phyloP scores from a whole-genome alignment of 2,329 filamentous ascomycete genomes.

The Fusarium ramigenum region DNA sequence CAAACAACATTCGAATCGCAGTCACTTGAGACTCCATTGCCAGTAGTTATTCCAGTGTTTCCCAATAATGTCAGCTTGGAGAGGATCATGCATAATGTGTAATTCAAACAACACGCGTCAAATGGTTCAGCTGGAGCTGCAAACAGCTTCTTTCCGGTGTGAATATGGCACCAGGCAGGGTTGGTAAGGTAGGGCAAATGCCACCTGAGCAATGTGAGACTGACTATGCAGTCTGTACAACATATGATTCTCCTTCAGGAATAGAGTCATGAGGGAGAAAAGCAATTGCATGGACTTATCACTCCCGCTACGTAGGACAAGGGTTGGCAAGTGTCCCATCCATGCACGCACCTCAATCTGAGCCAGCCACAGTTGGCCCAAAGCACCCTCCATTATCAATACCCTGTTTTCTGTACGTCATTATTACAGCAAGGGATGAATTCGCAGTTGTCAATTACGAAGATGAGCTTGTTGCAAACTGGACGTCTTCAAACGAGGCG shows the following conservation, averaged over 20 bases:
- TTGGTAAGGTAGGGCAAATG: background rate
- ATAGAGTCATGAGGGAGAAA: background rate
- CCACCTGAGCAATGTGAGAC: background rate
- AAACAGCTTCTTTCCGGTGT: background rate
- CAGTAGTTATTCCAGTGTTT: too few relatives aligned
- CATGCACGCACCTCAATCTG: background rate
- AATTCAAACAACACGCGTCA: background rate
- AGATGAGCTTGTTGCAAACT: background rate
- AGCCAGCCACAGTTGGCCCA: slow-evolving; percentile 18
- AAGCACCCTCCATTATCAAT: background rate
- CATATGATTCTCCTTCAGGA: background rate
- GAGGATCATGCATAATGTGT: background rate
- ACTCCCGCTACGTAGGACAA: background rate
- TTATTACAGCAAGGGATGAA: slow-evolving; percentile 14
- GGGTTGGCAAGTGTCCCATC: background rate
- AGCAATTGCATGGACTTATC: background rate
- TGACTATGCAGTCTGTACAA: background rate
- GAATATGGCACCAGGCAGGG: background rate
- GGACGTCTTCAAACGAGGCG: background rate
- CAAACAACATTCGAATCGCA: background rate
- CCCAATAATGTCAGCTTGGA: background rate
- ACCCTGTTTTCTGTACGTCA: background rate
- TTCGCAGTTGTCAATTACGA: background rate
- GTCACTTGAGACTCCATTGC: background rate
- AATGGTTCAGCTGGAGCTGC: background rate